Evolutionary conservation across 805 yeast genomes (phyloP), one percentile per base, ranked within the genome.

Genomic region (Candida chauliodis): DNA sequence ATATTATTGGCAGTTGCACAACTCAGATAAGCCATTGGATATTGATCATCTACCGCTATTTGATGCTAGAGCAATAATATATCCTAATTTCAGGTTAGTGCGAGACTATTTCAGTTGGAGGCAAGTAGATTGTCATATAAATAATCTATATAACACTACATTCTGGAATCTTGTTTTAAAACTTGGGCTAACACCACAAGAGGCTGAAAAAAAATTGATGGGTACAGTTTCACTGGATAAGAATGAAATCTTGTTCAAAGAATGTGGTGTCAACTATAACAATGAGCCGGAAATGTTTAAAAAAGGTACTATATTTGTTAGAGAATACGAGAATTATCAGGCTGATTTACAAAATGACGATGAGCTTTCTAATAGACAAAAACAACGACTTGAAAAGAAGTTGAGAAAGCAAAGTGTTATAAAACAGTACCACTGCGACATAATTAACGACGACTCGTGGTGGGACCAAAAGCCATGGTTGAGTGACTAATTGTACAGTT

Each of bases 41-140:
- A 38, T 66, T 1, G 73, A 67, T 10, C 71, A 80, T 42, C 56
- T 91, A 24, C 98, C 99, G 0, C 79, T 84, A 11, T 93, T 93
- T 58, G 99, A 93, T 59, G 89, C 95, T 0, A 66, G 99, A 33
- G 95, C 95, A 2, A 93, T 93, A 7, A 61, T 78, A 1, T 93
- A 93, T 49, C 99, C 99, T 0, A 77, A 72, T 38, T 46, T 66
- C 13, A 51, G 63, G 4, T 62, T 68, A 1, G 67, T 91, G 1
- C 69, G 86, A 40, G 98, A 91, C 58, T 93, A 93, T 55, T 75
- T 93, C 46, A 67, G 84, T 40, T 93, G 99, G 99, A 73, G 99
- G 48, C 97, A 87, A 55, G 98, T 83, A 1, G 99, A 93, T 56
- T 93, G 93, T 36, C 99, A 93, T 62, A 93, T 93, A 39, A 93